Conservation (phyloP, 2,329 filamentous ascomycete species). For the Monosporascus cannonballus region DNA sequence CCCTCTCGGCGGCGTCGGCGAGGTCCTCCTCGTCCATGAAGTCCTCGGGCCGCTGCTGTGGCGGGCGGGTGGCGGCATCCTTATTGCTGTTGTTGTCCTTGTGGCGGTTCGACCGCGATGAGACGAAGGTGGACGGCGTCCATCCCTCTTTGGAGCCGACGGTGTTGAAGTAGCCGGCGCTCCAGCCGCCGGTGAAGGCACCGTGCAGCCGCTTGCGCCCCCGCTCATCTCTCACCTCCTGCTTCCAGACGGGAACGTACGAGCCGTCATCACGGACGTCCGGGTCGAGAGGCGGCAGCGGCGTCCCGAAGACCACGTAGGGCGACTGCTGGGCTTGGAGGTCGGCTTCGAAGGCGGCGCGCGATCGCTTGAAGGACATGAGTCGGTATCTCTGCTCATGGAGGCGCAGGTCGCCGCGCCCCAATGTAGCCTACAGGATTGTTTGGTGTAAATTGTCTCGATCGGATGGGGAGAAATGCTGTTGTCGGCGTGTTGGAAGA, state of each 20-base stretch:
- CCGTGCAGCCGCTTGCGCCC: constrained; percentile 89
- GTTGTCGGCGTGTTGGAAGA: too few relatives aligned
- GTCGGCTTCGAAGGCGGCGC: constrained; percentile 72
- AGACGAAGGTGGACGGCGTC: constrained; percentile 87
- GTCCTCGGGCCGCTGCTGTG: constrained; percentile 67
- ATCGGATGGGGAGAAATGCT: too few relatives aligned
- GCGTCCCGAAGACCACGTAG: constrained; percentile 76
- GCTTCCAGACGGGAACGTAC: constrained; percentile 95
- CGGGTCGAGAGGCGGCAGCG: constrained; percentile 71
- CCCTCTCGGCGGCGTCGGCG: constrained; percentile 74
- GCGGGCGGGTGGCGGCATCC: constrained; percentile 1
- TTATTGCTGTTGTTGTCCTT: constrained; percentile 53
- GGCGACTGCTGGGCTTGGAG: constrained; percentile 60
- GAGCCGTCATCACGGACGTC: constrained; percentile 81
- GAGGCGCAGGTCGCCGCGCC: not conserved
- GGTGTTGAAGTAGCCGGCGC: constrained; percentile 97
- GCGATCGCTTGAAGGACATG: constrained; percentile 78
- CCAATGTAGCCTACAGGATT: too few relatives aligned
- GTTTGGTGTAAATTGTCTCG: too few relatives aligned
- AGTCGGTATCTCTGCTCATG: not conserved
- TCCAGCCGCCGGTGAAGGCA: constrained; percentile 94
- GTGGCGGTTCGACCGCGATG: constrained; percentile 73
- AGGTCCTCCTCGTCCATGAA: constrained; percentile 99
- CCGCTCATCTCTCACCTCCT: constrained; percentile 90
- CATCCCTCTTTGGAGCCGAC: constrained; percentile 98